Evolutionary conservation across 257 asterid species (phyloP).

Genomic region (Solanum commersonii): DNA sequence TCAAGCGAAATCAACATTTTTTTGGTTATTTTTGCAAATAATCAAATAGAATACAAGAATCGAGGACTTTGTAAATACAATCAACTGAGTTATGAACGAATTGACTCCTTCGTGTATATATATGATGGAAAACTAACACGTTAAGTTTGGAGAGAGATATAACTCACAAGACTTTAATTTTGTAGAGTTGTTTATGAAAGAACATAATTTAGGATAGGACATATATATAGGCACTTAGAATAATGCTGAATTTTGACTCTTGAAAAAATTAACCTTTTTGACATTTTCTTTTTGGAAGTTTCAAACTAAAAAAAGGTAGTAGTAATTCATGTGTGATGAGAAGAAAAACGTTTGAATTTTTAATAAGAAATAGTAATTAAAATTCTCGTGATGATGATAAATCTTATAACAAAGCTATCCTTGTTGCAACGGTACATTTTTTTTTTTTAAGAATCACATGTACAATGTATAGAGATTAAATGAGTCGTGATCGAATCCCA

Average conservation of each 20-base stretch:
- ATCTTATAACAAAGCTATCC: neutral
- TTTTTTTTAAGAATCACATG: neutral
- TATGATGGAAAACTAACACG: neutral
- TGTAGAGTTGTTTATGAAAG: neutral
- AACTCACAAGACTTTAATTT: neutral
- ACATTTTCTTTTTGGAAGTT: neutral
- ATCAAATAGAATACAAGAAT: neutral
- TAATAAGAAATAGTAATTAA: neutral
- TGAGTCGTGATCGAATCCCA: neutral
- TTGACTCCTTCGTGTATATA: neutral
- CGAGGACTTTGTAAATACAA: neutral
- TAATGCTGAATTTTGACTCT: neutral
- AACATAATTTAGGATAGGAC: neutral
- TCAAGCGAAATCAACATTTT: slow-evolving; percentile 26
- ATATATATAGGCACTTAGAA: neutral
- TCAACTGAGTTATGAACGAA: neutral
- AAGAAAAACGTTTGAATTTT: neutral
- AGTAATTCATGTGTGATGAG: neutral
- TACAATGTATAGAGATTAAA: neutral
- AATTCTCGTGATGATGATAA: neutral
- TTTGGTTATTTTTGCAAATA: neutral
- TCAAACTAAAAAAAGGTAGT: neutral
- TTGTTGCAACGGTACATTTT: neutral
- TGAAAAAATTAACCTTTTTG: neutral
- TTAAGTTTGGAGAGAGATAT: neutral